Conservation (phyloP, 768 basidiomycete species). For the Pleurotus sapidus region DNA sequence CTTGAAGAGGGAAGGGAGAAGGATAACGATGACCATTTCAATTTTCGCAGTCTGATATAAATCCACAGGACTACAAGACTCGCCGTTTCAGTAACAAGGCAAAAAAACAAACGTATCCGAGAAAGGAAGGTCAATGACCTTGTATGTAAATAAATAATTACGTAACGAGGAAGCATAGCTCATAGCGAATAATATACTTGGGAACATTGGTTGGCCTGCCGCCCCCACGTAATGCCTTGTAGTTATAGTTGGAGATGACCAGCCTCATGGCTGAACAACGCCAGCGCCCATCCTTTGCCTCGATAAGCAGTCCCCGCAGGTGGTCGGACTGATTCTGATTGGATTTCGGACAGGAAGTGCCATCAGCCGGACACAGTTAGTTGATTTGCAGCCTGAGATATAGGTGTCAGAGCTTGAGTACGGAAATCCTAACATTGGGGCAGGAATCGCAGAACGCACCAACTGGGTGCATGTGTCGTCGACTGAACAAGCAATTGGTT, state of each 20-base stretch:
- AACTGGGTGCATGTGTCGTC: constrained; percentile 53
- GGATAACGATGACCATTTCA: not conserved
- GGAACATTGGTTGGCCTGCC: too few species aligned
- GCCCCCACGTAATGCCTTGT: too few species aligned
- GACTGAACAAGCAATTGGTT: constrained; percentile 68
- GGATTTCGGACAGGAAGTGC: constrained; percentile 64
- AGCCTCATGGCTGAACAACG: not conserved
- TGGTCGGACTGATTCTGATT: constrained; percentile 61
- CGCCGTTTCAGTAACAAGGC: constrained; percentile 3
- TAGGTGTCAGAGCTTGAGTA: not conserved
- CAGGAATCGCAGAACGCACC: constrained; percentile 33
- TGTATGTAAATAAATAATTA: constrained; percentile 6
- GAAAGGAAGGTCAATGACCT: constrained; percentile 1
- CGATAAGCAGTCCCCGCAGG: constrained; percentile 37
- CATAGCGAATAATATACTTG: too few species aligned
- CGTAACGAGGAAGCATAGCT: not conserved
- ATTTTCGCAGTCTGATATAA: not conserved
- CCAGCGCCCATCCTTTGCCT: constrained; percentile 21
- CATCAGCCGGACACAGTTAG: constrained; percentile 63
- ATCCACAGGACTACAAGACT: not conserved
- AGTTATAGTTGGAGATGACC: not conserved
- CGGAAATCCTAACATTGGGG: not conserved
- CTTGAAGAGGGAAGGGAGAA: not conserved
- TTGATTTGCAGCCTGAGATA: constrained; percentile 49
- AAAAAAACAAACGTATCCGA: not conserved